Conservation (phyloP, 148 eudicot genomes). For the Rhododendron ovatum region DNA sequence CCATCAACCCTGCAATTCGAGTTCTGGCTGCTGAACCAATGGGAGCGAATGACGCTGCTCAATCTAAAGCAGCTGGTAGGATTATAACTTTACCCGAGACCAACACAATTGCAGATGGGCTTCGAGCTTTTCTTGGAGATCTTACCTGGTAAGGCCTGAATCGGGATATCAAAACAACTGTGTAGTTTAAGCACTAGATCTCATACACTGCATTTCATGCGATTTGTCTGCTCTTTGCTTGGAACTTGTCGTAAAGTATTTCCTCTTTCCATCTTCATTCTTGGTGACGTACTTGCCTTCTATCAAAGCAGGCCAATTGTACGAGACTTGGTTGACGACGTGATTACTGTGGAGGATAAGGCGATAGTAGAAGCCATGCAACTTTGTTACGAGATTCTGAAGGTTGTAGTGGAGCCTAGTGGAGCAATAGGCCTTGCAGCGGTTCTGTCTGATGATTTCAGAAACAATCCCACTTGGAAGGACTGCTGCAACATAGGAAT, state of each 20-base stretch:
- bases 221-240: neutral
- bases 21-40: slow-evolving; percentile 89
- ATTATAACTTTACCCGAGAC: slow-evolving; percentile 60
- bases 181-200: neutral
- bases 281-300: neutral
- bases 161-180: neutral
- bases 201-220: neutral
- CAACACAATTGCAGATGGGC: slow-evolving; percentile 91
- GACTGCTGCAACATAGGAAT: slow-evolving; percentile 67
- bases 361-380: slow-evolving; percentile 80
- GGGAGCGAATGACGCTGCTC: slow-evolving; percentile 94
- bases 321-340: slow-evolving; percentile 77
- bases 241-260: neutral
- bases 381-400: slow-evolving; percentile 81
- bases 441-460: slow-evolving; percentile 67
- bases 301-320: slow-evolving; percentile 69
- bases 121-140: slow-evolving; percentile 87
- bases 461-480: slow-evolving; percentile 48
- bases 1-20: slow-evolving; percentile 70
- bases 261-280: neutral
- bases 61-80: slow-evolving; percentile 66
- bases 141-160: slow-evolving; percentile 65
- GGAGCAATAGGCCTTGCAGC: slow-evolving; percentile 95
- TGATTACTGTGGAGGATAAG: slow-evolving; percentile 73
- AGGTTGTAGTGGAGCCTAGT: slow-evolving; percentile 91